Base-by-base conservation (phyloP, 2,329 filamentous ascomycete species). In the Verticillium longisporum region DNA sequence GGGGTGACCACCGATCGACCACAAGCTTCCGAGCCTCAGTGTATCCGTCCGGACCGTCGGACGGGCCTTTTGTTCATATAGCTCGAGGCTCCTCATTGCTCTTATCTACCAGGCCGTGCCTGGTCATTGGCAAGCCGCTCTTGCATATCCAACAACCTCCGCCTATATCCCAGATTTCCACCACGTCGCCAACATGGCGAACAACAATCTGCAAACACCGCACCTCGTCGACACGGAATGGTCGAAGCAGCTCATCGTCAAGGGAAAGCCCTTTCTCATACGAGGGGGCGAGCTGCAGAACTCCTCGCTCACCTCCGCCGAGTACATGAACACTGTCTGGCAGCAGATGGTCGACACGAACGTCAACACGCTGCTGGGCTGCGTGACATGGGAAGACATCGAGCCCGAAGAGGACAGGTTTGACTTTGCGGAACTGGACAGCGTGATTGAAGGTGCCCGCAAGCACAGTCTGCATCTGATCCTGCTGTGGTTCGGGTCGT, bases 321-420 rank as follows among this genome's bases (percentile, higher is more conserved):
- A 60, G 55, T 72, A 67, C 60, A 73, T 73, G 71, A 55, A 59
- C 9, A 60, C 63, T 1, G 66, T 72, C 9, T 72, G 67, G 67
- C 65, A 63, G n/a, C 65, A 64, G 56, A 66, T 73, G 65, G 64
- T 60, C 55, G 65, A 63, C 33, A 61, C 61, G 18, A 63, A 69
- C 53, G 64, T 73, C 63, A 73, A 73, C 62, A 73, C 72, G 2
- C 61, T 73, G 9, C 66, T 73, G 1, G 72, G 70, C 4, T 67
- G 62, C 18, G 70, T 73, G 2, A 67, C 69, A 0, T 73, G 72
- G 72, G 72, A 73, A 58, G 66, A 66, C 61, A 68, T 73, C 53
- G 70, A 73, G 64, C 70, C 69, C 1, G 64, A 65, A n/a, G 69
- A 73, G 63, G 70, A 64, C 14, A 34, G 50, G 9, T 73, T 72